phyloP scores from a whole-genome alignment of 371 early-diverging fungal species.

The Circinella minor region DNA sequence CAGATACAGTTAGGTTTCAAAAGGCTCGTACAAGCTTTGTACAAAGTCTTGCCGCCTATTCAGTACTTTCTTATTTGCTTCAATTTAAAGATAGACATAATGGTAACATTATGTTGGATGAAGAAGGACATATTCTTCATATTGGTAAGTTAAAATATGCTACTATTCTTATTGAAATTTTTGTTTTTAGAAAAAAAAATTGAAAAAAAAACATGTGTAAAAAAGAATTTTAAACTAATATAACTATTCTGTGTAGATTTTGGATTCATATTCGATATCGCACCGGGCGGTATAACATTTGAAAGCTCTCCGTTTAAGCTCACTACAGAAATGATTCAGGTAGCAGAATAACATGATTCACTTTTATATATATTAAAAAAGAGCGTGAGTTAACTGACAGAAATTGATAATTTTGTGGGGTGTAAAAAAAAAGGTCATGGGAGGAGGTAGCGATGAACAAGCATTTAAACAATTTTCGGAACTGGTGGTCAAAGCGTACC shows the following conservation, averaged over 20 bases:
- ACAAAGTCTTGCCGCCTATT: constrained; percentile 96
- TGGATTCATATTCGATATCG: constrained; percentile 99
- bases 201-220: not conserved
- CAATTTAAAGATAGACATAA: constrained; percentile 99
- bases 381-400: too few species aligned
- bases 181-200: not conserved
- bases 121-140: constrained; percentile 97
- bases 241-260: constrained; percentile 74
- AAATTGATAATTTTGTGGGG: constrained; percentile 64
- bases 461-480: constrained; percentile 90
- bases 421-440: constrained; percentile 84
- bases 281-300: constrained; percentile 98
- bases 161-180: too few species aligned
- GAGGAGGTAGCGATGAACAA: constrained; percentile 83
- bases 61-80: constrained; percentile 93
- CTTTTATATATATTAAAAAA: too few species aligned
- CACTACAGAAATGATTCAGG: constrained; percentile 97
- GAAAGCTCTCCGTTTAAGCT: constrained; percentile 99
- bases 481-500: constrained; percentile 89
- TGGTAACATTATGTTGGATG: constrained; percentile 99
- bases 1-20: constrained; percentile 89
- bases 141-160: constrained; percentile 72
- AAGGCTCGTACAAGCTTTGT: constrained; percentile 96
- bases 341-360: constrained; percentile 88
- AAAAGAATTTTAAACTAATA: too few species aligned